phyloP scores from a whole-genome alignment of 2,329 filamentous ascomycete genomes.

The Penicillium decumbens region DNA sequence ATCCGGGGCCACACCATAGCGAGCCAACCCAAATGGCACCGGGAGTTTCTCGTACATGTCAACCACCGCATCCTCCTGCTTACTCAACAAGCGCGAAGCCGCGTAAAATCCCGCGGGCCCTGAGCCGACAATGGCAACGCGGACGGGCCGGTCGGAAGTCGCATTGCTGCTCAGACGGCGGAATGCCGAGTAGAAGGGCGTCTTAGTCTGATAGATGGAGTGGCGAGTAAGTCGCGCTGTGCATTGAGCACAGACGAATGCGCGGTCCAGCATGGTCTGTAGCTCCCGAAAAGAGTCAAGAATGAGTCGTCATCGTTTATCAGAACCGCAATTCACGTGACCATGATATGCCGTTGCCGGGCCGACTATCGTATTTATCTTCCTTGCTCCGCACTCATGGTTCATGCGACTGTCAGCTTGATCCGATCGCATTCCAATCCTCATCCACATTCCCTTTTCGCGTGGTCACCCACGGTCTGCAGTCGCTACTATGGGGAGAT shows the following conservation, averaged over 20 bases:
- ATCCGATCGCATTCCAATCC: slow-evolving; percentile 22
- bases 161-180: slow-evolving; percentile 30
- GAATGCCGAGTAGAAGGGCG: slow-evolving; percentile 9
- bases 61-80: slow-evolving; percentile 65
- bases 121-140: slow-evolving; percentile 84
- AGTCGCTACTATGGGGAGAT: slow-evolving; percentile 46
- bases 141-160: slow-evolving; percentile 54
- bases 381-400: slow-evolving; percentile 4
- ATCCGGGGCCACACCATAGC: slow-evolving; percentile 95
- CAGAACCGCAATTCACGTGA: slow-evolving; percentile 12
- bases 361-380: slow-evolving; percentile 28
- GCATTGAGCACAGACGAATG: slow-evolving; percentile 31
- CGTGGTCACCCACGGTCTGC: slow-evolving; percentile 33
- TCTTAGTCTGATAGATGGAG: slow-evolving; percentile 5
- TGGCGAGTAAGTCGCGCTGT: slow-evolving; percentile 18
- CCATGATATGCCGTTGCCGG: slow-evolving; percentile 27
- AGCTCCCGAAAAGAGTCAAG: not conserved
- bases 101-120: slow-evolving; percentile 96
- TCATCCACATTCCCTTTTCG: slow-evolving; percentile 26
- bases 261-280: slow-evolving; percentile 25
- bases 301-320: slow-evolving; percentile 1
- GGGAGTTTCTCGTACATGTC: slow-evolving; percentile 97
- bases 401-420: slow-evolving; percentile 11
- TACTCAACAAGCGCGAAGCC: slow-evolving; percentile 75
- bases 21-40: slow-evolving; percentile 84